Conservation (phyloP, 106 monocot genomes). For the Allium cepa region DNA sequence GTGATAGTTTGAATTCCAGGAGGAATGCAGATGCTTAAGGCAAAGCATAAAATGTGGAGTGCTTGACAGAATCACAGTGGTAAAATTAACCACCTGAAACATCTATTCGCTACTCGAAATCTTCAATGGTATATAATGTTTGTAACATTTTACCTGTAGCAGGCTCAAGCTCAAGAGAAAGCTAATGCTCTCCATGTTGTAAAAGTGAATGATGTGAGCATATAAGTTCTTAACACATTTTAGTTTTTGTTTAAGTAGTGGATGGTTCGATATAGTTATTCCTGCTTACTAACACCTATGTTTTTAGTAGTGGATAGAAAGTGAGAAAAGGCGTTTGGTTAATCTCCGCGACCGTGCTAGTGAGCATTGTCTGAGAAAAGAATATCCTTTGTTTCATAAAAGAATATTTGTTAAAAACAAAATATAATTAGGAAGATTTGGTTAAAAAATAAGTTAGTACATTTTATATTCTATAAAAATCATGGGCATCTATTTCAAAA, state of each 20-base stretch:
- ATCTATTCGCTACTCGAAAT: background rate
- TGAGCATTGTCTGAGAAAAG: constrained; percentile 80
- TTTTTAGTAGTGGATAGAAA: constrained; percentile 59
- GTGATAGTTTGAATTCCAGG: no score
- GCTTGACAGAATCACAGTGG: constrained; percentile 67
- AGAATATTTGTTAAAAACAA: no score
- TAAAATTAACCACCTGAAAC: constrained; percentile 19
- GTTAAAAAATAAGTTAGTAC: no score
- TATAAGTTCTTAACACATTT: no score
- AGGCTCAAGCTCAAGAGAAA: constrained; percentile 78
- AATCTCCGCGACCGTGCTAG: constrained; percentile 92
- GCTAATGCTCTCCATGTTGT: no score
- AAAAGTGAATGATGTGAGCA: constrained; percentile 78
- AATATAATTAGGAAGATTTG: no score
- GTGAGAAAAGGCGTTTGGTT: constrained; percentile 57
- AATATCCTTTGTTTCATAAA: constrained; percentile 65
- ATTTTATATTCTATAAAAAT: no score
- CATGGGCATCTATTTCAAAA: no score
- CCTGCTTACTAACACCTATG: no score
- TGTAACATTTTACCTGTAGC: background rate
- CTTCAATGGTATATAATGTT: background rate
- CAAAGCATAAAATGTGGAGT: constrained; percentile 93
- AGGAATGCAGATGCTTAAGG: constrained; percentile 82
- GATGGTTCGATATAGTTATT: no score
- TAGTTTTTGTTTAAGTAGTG: no score